phyloP scores from a whole-genome alignment of 306 rosid genomes.

The Urtica urens region DNA sequence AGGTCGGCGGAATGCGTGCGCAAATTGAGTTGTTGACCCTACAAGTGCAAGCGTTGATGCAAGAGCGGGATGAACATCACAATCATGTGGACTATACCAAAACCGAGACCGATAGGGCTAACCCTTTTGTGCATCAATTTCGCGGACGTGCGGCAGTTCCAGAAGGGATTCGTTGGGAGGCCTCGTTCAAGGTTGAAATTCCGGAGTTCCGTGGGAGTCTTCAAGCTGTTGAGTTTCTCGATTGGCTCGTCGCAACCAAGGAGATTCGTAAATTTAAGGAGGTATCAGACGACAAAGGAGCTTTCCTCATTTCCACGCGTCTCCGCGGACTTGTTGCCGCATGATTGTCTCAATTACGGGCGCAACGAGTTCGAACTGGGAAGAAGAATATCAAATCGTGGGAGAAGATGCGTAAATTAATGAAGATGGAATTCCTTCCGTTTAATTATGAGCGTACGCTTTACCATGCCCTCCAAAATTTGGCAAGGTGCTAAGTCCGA shows the following conservation, averaged over 20 bases:
- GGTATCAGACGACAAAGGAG: neutral
- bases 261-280: neutral
- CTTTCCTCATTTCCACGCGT: neutral
- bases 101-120: neutral
- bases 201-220: too few relatives aligned
- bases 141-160: too few relatives aligned
- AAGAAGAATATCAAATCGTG: too few relatives aligned
- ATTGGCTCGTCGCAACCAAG: neutral
- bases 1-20: too few relatives aligned
- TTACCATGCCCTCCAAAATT: neutral
- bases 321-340: too few relatives aligned
- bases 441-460: neutral
- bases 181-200: too few relatives aligned
- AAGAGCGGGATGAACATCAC: neutral
- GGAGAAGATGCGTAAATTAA: too few relatives aligned
- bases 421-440: too few relatives aligned
- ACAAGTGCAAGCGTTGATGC: neutral
- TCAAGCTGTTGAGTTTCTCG: neutral
- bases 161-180: too few relatives aligned
- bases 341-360: too few relatives aligned
- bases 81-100: neutral
- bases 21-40: too few relatives aligned
- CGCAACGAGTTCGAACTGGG: too few relatives aligned
- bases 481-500: neutral
- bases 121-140: neutral